Evolutionary conservation across 2,329 filamentous ascomycete species (phyloP), one percentile per base, ranked within the genome.

Genomic region (Ophiosphaerella narmari): DNA sequence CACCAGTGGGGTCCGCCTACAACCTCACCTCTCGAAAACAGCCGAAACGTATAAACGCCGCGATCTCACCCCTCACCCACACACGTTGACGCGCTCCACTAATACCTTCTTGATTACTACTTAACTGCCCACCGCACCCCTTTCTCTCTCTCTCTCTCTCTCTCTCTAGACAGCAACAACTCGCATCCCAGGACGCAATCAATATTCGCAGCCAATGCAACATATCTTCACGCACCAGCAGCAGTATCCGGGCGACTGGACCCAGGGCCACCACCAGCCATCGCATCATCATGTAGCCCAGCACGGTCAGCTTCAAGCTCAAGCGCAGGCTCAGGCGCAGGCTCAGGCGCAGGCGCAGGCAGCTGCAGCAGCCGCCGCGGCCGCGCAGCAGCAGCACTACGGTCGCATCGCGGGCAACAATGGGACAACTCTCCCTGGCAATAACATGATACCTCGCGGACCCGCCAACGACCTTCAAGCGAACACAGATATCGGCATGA

Each of bases 381-480:
- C 76, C 24, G 71, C 70, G 34, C 73, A 75, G 50, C 73, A 74
- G 54, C 76, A 78, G 66, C 86, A 89, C 71, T 92, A 90, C 75
- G 88, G 83, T 71, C 87, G 89, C 58, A 83, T 95, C 62, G 83
- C 87, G 39, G 82, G 82, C 65, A 85, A 80, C 58, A 86, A 86
- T 66, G 86, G 83, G 61, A 80, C 78, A 46, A 71, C 74, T 39
- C 59, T 69, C 35, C 64, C 70, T 23, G 70, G 69, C 38, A 72
- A 70, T 40, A 66, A 66, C 48, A 63, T 62, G 38, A 66, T 73
- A 23, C 69, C 69, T n/a, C 68, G 69, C 21, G 67, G 67, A 6
- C 70, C 71, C 21, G 66, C 72, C 14, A 70, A 75, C 66, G 71
- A 79, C 48, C 54, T 66, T 38, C 71, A 71, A 48, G 55, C 69